These are phyloP conservation scores for Aspergillus unguis DNA, from an alignment of 2,329 filamentous ascomycete genomes.

Conservation along the genomic window DNA sequence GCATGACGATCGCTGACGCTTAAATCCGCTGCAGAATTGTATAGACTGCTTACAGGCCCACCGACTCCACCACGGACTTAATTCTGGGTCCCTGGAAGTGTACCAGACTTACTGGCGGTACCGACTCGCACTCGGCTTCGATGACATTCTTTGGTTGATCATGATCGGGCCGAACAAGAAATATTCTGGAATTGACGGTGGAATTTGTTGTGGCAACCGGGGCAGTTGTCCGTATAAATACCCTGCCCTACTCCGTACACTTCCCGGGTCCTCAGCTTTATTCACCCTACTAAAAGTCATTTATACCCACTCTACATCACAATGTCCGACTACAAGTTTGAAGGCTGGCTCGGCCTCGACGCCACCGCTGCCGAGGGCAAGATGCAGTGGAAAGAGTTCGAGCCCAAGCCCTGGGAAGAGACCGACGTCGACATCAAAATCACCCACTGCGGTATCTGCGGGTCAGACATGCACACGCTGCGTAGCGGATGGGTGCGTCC, in stretches of 20 bases:
- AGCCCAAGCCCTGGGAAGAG: slow-evolving; percentile 64
- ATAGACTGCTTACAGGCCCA: background rate
- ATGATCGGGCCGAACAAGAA: too few relatives aligned
- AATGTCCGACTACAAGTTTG: slow-evolving; percentile 48
- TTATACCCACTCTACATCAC: background rate
- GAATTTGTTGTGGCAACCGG: too few relatives aligned
- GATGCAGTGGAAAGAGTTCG: slow-evolving; percentile 55
- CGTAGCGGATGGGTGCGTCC: slow-evolving; percentile 46
- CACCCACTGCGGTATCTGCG: slow-evolving; percentile 64
- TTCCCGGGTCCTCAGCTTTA: too few relatives aligned
- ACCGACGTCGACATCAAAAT: slow-evolving; percentile 63
- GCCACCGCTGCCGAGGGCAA: slow-evolving; percentile 50
- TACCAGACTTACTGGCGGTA: background rate
- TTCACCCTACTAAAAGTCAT: too few relatives aligned
- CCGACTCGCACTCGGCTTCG: background rate
- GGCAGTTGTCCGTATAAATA: too few relatives aligned
- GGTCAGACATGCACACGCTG: slow-evolving; percentile 58
- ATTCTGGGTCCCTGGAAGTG: background rate
- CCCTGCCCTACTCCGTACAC: too few relatives aligned
- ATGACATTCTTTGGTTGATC: background rate
- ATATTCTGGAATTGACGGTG: too few relatives aligned
- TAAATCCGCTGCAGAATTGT: background rate
- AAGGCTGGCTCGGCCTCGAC: slow-evolving; percentile 57
- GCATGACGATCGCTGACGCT: too few relatives aligned
- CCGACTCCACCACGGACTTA: background rate